A percentile compares a stretch with the other conserved stretches of the same genome.
Conservation (phyloP, 116 monocot genomes). For the Iris pallida region DNA sequence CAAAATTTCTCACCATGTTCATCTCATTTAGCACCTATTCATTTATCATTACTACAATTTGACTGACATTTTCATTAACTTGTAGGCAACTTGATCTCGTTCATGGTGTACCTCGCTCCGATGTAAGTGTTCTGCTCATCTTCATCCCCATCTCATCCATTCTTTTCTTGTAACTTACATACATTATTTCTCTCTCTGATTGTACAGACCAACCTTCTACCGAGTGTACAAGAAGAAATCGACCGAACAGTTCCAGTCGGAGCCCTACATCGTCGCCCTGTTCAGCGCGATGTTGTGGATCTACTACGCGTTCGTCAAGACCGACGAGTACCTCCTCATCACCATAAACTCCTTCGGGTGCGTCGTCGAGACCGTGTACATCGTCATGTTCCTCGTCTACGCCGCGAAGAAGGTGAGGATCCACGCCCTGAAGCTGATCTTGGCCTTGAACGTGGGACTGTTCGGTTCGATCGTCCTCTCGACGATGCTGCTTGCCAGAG, state of each 20-base stretch:
- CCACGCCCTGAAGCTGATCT: slow-evolving; percentile 24
- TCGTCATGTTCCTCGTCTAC: slow-evolving; percentile 39
- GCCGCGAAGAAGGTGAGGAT: slow-evolving; percentile 29
- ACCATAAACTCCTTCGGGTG: slow-evolving; percentile 52
- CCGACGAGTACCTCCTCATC: slow-evolving; percentile 36
- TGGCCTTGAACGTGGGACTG: slow-evolving; percentile 32
- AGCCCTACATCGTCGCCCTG: slow-evolving; percentile 53
- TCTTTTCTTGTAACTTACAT: background rate
- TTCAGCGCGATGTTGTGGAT: slow-evolving; percentile 81
- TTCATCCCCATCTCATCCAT: background rate
- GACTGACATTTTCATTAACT: background rate
- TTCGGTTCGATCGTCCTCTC: slow-evolving; percentile 29
- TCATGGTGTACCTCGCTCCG: slow-evolving; percentile 46
- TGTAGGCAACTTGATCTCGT: slow-evolving; percentile 10
- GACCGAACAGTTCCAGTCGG: slow-evolving; percentile 48
- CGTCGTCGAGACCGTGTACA: slow-evolving; percentile 45
- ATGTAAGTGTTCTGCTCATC: slow-evolving; percentile 22
- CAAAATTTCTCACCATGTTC: too few species aligned
- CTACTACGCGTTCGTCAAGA: slow-evolving; percentile 49
- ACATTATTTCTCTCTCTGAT: background rate
- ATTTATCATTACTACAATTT: too few species aligned
- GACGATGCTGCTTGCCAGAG: slow-evolving; percentile 22
- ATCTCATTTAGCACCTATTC: too few species aligned
- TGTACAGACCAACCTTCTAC: slow-evolving; percentile 58
- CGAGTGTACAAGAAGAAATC: slow-evolving; percentile 50